Evolutionary conservation across 495 filamentous ascomycete genomes (phyloP), one percentile per base, ranked within the genome.

Genomic region (Podospora pseudoanserina): DNA sequence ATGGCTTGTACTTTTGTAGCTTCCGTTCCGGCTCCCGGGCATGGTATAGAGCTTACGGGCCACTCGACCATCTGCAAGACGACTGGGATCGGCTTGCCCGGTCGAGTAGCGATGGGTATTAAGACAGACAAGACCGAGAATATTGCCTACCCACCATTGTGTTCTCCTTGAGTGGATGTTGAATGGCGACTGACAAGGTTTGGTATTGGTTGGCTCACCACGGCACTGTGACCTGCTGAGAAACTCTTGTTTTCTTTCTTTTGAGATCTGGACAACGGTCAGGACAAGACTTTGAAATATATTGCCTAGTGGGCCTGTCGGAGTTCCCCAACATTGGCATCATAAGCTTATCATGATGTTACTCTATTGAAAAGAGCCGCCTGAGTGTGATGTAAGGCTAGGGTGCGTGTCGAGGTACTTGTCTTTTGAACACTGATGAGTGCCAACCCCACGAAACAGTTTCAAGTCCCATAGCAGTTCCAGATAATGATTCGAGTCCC

Each of bases 281-380:
- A 44, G 32, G 61, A 28, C 30, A 32, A 32, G 61, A 28, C 28
- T 20, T 63, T 20, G 9, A 18, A 63, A 63, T 19, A 63, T 63
- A 63, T 63, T 63, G 20, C 55, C 27, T 63, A 13, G 61, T 63
- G 61, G 61, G 61, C 32, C 61, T 63, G 32, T n/a, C 61, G 61
- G 61, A 63, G 32, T 63, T 63, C 61, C 61, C 61, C 61, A 63
- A 63, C 61, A 39, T 63, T 63, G 61, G 61, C 61, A 63, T 63
- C 32, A 39, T 44, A 27, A 44, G 61, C 61, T 63, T 63, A 32
- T 63, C 30, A 18, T 11, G 27, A 19, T 63, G 32, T 18, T 27
- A 32, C 16, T 61, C 16, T 49, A 11, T 49, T 49, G 13, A 49
- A 11, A 19, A 58, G 55, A 58, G 55, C 55, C 18, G 55, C 55